Percentiles rank a stretch among this genome's conserved stretches.
phyloP scores from a whole-genome alignment of 257 asterid species.

The Coffea eugenioides region DNA sequence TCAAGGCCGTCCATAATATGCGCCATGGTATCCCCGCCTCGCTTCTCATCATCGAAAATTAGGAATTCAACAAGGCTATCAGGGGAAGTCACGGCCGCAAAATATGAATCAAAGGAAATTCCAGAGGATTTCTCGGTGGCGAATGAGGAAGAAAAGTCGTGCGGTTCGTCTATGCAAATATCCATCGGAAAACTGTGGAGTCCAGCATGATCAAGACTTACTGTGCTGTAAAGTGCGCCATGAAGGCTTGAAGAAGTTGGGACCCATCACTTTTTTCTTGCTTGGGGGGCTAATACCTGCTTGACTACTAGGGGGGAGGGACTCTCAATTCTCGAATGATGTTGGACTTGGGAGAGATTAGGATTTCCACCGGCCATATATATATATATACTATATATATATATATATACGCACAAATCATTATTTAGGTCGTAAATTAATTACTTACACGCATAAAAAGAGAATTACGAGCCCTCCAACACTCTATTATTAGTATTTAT shows the following conservation, averaged over 20 bases:
- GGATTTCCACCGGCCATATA: no score
- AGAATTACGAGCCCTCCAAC: background rate
- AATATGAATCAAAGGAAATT: slow-evolving; percentile 43
- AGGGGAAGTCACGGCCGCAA: slow-evolving; percentile 29
- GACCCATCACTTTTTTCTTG: slow-evolving; percentile 45
- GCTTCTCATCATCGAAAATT: slow-evolving; percentile 26
- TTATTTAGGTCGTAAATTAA: background rate
- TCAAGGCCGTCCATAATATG: slow-evolving; percentile 26
- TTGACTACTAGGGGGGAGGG: background rate
- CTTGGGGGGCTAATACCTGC: background rate
- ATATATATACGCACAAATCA: no score
- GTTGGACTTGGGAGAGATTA: background rate
- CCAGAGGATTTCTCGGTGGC: slow-evolving; percentile 36
- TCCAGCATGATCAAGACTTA: slow-evolving; percentile 23
- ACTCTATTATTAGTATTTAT: no score
- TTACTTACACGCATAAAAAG: background rate
- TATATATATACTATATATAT: no score
- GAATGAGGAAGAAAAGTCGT: slow-evolving; percentile 38
- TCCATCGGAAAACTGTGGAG: slow-evolving; percentile 32
- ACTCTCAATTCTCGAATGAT: background rate
- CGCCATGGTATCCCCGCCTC: slow-evolving; percentile 13
- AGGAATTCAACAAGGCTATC: slow-evolving; percentile 41
- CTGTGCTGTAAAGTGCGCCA: slow-evolving; percentile 35
- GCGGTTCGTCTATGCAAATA: slow-evolving; percentile 11
- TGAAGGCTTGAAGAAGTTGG: slow-evolving; percentile 37